A percentile compares a stretch with the other conserved stretches of the same genome.
Evolutionary conservation across 2,329 filamentous ascomycete genomes (phyloP).

Genomic region (Teratosphaeria pseudoeucalypti): DNA sequence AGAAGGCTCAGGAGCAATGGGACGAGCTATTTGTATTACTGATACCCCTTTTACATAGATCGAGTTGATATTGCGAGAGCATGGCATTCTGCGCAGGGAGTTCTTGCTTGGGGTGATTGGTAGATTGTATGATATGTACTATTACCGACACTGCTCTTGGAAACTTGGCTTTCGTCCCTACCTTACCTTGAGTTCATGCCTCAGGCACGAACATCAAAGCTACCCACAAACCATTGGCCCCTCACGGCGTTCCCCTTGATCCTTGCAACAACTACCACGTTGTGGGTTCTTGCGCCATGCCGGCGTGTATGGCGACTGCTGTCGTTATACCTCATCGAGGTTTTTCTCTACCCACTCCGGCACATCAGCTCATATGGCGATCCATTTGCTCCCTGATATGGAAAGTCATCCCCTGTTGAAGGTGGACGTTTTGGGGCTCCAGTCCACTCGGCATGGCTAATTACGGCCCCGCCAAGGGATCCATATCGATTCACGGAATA

Average conservation of each 20-base stretch:
- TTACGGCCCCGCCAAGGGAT: not conserved
- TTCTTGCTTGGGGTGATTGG: not conserved
- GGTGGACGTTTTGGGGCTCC: too few species aligned
- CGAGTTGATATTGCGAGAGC: not conserved
- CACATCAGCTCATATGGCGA: too few species aligned
- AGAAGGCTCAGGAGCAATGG: not conserved
- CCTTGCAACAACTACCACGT: not conserved
- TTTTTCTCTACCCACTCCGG: too few species aligned
- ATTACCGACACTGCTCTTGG: not conserved
- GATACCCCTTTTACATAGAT: not conserved
- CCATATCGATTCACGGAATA: not conserved
- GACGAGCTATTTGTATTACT: not conserved
- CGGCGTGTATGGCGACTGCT: not conserved
- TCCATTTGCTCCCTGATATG: not conserved
- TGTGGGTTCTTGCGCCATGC: not conserved
- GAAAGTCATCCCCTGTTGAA: too few species aligned
- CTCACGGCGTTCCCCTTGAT: not conserved
- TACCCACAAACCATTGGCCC: not conserved
- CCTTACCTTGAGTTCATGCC: not conserved
- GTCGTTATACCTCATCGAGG: not conserved
- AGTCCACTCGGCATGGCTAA: not conserved
- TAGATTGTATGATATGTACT: not conserved
- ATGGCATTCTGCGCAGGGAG: not conserved
- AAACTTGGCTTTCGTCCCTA: not conserved
- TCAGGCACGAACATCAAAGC: not conserved